A percentile compares a stretch with the other conserved stretches of the same genome.
Evolutionary conservation across 176 grass and related monocot species (phyloP).

Genomic region (Eragrostis curvula): DNA sequence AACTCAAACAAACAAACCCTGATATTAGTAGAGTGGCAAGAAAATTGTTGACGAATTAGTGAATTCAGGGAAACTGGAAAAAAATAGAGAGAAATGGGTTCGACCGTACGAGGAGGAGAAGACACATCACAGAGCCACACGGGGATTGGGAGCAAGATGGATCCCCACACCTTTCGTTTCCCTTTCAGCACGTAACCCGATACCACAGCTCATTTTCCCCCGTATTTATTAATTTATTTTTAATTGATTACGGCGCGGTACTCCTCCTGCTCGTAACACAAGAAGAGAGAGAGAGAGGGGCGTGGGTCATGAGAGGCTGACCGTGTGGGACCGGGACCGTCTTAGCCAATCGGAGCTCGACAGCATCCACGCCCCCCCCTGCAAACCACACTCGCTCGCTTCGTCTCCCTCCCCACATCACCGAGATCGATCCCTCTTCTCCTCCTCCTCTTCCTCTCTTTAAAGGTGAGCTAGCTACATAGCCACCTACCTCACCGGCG

Average conservation of each 20-base stretch:
- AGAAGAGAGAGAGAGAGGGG: neutral
- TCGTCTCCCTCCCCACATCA: neutral
- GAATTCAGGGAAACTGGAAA: too few species aligned
- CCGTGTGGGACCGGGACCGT: neutral
- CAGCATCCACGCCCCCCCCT: neutral
- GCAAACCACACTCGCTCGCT: neutral
- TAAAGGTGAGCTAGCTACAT: slow-evolving; percentile 15
- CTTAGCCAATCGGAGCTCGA: slow-evolving; percentile 27
- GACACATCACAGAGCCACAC: too few species aligned
- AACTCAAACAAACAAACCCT: too few species aligned
- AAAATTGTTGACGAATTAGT: too few species aligned
- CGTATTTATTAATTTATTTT: too few species aligned
- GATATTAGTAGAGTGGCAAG: too few species aligned
- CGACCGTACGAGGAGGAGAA: too few species aligned
- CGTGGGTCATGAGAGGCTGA: neutral
- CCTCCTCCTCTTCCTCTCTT: neutral
- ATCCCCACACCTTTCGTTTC: too few species aligned
- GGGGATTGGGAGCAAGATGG: too few species aligned
- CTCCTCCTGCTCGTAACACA: neutral
- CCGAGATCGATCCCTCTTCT: slow-evolving; percentile 12
- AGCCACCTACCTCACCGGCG: neutral
- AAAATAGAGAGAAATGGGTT: too few species aligned
- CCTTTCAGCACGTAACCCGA: too few species aligned
- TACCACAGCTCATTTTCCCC: too few species aligned
- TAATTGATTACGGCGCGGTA: neutral